A percentile compares a stretch with the other conserved stretches of the same genome.
Conservation (phyloP, 148 eudicot genomes). For the Fagopyrum tataricum region DNA sequence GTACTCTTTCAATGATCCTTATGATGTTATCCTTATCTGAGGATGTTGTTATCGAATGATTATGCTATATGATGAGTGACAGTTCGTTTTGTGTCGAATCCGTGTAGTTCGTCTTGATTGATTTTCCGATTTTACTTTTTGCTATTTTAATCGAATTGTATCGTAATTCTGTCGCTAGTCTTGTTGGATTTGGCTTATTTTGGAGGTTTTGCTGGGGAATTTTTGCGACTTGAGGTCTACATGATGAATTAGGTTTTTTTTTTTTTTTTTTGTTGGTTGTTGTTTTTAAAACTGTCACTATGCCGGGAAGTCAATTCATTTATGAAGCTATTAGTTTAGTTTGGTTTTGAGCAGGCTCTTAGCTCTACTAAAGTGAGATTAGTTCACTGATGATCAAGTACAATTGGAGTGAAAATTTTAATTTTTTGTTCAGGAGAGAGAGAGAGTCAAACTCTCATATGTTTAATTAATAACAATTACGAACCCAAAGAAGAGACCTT, state of each 20-base stretch:
- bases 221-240: not conserved
- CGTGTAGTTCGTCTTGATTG: not conserved
- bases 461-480: too few relatives aligned
- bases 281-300: too few relatives aligned
- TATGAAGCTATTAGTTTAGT: not conserved
- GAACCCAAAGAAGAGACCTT: too few relatives aligned
- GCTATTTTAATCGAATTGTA: not conserved
- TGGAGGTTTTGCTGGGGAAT: not conserved
- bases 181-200: not conserved
- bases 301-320: too few relatives aligned
- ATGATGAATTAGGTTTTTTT: too few relatives aligned
- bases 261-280: too few relatives aligned
- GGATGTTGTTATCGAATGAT: not conserved
- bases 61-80: not conserved
- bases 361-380: not conserved
- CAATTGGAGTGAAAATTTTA: too few relatives aligned
- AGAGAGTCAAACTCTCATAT: too few relatives aligned
- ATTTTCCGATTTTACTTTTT: not conserved
- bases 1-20: constrained; percentile 10
- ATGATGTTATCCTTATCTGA: not conserved
- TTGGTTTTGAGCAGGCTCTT: not conserved
- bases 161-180: not conserved
- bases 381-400: not conserved
- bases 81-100: not conserved
- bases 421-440: too few relatives aligned